Evolutionary conservation across 805 yeast genomes (phyloP).

Genomic region (Suhomyces faveliae): DNA sequence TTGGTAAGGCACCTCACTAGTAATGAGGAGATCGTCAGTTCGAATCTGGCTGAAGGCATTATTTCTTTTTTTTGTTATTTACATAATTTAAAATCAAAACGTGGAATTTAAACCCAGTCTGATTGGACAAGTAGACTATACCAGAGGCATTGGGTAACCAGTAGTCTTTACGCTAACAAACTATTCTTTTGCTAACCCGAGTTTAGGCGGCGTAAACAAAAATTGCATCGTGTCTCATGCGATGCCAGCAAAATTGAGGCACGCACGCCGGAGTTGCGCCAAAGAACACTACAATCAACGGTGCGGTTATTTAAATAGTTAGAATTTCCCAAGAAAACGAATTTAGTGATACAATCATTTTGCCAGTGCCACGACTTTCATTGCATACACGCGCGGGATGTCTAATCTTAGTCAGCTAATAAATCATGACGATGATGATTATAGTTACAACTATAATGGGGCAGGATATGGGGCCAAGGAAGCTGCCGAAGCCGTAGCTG

Average conservation of each 20-base stretch:
- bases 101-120: too few relatives aligned
- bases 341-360: slow-evolving; percentile 4
- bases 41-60: slow-evolving; percentile 20
- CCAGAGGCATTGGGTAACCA: too few relatives aligned
- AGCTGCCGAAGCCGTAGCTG: slow-evolving; percentile 1
- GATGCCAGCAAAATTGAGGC: slow-evolving; percentile 1
- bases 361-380: slow-evolving; percentile 3
- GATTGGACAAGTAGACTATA: too few relatives aligned
- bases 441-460: slow-evolving; percentile 12
- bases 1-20: slow-evolving; percentile 19
- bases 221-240: background rate
- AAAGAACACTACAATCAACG: background rate
- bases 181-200: too few relatives aligned
- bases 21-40: slow-evolving; percentile 20
- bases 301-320: slow-evolving; percentile 7
- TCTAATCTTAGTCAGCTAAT: slow-evolving; percentile 27
- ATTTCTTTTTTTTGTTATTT: background rate
- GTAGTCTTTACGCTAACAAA: too few relatives aligned
- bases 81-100: background rate
- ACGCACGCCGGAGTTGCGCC: background rate
- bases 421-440: slow-evolving; percentile 22
- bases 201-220: background rate
- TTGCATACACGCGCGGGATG: slow-evolving; percentile 13
- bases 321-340: slow-evolving; percentile 3
- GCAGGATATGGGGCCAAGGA: slow-evolving; percentile 2